Evolutionary conservation across 2,329 filamentous ascomycete species (phyloP).

Genomic region (Apiospora arundinis): DNA sequence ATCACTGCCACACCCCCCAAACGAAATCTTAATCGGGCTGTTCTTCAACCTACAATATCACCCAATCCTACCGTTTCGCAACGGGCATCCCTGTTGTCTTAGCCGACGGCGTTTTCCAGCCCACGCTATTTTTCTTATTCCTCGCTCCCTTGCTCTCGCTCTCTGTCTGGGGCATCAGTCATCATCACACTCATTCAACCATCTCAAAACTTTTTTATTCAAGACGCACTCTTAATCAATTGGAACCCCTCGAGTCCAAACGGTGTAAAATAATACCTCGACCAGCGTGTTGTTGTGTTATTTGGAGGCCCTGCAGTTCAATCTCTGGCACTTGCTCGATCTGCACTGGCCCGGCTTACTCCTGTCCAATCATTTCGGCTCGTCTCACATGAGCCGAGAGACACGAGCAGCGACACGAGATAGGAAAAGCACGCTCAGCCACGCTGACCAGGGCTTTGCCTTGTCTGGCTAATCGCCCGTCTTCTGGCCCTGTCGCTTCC

Average conservation of each 20-base stretch:
- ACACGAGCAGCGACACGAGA: conserved; percentile 25
- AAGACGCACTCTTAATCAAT: neutral
- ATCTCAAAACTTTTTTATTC: neutral
- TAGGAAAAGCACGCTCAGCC: conserved; percentile 24
- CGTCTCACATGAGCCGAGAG: conserved; percentile 23
- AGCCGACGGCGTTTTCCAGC: neutral
- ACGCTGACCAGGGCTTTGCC: conserved; percentile 25
- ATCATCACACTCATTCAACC: neutral
- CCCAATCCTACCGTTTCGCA: neutral
- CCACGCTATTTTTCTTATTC: conserved; percentile 2
- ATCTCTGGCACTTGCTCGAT: conserved; percentile 10
- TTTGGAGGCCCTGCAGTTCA: conserved; percentile 6
- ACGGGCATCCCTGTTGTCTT: neutral
- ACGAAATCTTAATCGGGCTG: conserved; percentile 2
- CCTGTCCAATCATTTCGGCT: conserved; percentile 23
- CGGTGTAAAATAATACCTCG: neutral
- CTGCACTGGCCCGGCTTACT: conserved; percentile 18
- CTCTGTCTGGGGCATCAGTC: neutral
- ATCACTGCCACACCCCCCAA: conserved; percentile 4
- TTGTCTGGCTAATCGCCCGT: conserved; percentile 21
- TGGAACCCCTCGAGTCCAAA: neutral
- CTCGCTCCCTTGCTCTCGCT: neutral
- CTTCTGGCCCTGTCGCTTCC: conserved; percentile 10
- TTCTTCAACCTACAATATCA: conserved; percentile 1
- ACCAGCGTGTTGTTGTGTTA: neutral